Evolutionary conservation across 2,329 filamentous ascomycete genomes (phyloP).

Genomic region (Aschersonia sp.): DNA sequence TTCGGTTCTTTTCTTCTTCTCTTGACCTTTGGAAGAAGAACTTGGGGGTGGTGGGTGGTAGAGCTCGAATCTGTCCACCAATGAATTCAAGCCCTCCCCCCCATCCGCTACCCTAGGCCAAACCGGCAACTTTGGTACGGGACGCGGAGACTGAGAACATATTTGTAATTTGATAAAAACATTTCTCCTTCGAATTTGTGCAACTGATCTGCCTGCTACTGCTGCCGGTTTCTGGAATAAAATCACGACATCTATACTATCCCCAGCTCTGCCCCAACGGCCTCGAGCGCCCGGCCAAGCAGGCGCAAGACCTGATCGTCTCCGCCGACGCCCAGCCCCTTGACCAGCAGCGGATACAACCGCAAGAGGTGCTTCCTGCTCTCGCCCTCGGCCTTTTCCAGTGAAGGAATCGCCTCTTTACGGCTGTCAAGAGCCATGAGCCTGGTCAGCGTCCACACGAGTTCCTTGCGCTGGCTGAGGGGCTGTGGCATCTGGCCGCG

Average conservation of each 20-base stretch:
- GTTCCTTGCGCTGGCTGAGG: slow-evolving; percentile 61
- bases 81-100: too few relatives aligned
- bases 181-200: too few relatives aligned
- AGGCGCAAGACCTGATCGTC: slow-evolving; percentile 46
- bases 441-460: slow-evolving; percentile 54
- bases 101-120: too few relatives aligned
- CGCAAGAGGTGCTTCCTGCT: slow-evolving; percentile 62
- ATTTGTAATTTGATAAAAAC: too few relatives aligned
- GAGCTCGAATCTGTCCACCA: too few relatives aligned
- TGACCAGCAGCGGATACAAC: slow-evolving; percentile 64
- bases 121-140: too few relatives aligned
- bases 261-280: slow-evolving; percentile 39
- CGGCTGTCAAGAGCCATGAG: slow-evolving; percentile 57
- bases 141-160: too few relatives aligned
- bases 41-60: too few relatives aligned
- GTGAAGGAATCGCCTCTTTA: slow-evolving; percentile 49
- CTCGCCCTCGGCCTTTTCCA: slow-evolving; percentile 34
- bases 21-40: too few relatives aligned
- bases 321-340: slow-evolving; percentile 40
- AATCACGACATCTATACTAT: slow-evolving; percentile 4
- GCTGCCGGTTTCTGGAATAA: too few relatives aligned
- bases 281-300: slow-evolving; percentile 44
- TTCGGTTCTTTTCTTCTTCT: too few relatives aligned
- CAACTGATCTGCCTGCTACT: too few relatives aligned
- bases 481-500: slow-evolving; percentile 83